These are phyloP conservation scores for Graphiopsis chlorocephala DNA, from an alignment of 2,329 filamentous ascomycete species.

Conservation along the genomic window DNA sequence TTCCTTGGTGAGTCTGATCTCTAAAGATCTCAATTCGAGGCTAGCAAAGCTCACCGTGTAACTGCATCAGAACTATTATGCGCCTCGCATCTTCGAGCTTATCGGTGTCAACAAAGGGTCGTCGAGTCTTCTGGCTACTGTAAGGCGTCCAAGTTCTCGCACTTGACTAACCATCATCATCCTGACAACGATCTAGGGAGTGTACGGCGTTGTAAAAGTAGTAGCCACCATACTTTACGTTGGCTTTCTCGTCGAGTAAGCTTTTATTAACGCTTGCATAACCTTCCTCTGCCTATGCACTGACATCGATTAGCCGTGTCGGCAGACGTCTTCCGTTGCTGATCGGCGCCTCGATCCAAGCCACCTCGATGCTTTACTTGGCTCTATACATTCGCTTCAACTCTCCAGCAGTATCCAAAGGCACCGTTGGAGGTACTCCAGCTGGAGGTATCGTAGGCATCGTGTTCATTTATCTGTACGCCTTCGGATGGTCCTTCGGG, in stretches of 20 bases:
- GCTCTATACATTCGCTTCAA: slow-evolving; percentile 22
- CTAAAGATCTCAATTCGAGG: too few relatives aligned
- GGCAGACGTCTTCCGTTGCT: slow-evolving; percentile 21
- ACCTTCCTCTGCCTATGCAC: background rate
- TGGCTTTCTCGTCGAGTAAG: slow-evolving; percentile 21
- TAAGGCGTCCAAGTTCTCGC: background rate
- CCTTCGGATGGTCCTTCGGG: slow-evolving; percentile 23
- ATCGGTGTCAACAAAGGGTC: slow-evolving; percentile 19
- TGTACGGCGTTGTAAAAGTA: slow-evolving; percentile 24
- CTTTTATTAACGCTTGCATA: background rate
- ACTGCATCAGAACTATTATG: slow-evolving; percentile 19
- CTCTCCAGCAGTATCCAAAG: background rate
- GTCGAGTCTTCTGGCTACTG: slow-evolving; percentile 3
- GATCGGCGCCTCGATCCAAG: slow-evolving; percentile 21
- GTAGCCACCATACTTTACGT: slow-evolving; percentile 23
- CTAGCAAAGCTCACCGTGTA: background rate
- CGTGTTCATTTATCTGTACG: slow-evolving; percentile 22
- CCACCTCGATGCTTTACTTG: slow-evolving; percentile 21
- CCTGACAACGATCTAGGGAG: slow-evolving; percentile 18
- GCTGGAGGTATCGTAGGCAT: slow-evolving; percentile 22
- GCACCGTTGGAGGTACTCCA: slow-evolving; percentile 15
- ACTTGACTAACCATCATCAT: background rate
- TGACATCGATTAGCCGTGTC: slow-evolving; percentile 11
- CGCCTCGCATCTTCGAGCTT: slow-evolving; percentile 20
- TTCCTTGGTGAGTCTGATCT: background rate